Conservation (phyloP, 164 flowering plant species). For the Chimonanthus salicifolius region DNA sequence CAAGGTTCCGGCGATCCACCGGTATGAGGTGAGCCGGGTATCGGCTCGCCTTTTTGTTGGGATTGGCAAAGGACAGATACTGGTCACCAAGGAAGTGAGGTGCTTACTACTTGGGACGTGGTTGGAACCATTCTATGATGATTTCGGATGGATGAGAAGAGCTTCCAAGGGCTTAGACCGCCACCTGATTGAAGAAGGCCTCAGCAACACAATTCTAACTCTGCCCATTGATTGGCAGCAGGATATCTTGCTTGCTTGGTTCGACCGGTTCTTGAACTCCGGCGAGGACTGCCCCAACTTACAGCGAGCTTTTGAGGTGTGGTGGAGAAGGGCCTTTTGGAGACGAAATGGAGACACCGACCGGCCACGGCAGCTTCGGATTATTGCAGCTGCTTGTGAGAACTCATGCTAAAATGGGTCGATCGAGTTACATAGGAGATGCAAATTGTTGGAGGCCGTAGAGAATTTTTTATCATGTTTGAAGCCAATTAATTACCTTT, state of each 20-base stretch:
- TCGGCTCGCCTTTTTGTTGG: constrained; percentile 82
- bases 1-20: constrained; percentile 66
- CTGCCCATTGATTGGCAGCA: constrained; percentile 84
- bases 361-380: constrained; percentile 34
- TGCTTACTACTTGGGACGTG: constrained; percentile 67
- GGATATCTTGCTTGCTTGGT: constrained; percentile 82
- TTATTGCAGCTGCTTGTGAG: constrained; percentile 32
- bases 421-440: too few species aligned
- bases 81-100: constrained; percentile 86
- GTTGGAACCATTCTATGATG: constrained; percentile 89
- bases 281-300: constrained; percentile 95
- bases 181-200: constrained; percentile 81
- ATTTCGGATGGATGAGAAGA: constrained; percentile 95
- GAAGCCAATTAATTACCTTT: too few species aligned
- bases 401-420: constrained; percentile 3
- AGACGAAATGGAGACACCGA: constrained; percentile 51
- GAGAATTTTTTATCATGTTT: too few species aligned
- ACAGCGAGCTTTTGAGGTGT: constrained; percentile 85
- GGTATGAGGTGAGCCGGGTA: constrained; percentile 77
- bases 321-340: constrained; percentile 98
- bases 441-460: too few species aligned
- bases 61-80: constrained; percentile 80
- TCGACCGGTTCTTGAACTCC: constrained; percentile 71
- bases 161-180: constrained; percentile 82
- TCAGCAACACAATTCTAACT: constrained; percentile 83